Evolutionary conservation across 2,329 filamentous ascomycete species (phyloP), one percentile per base, ranked within the genome.

Genomic region (Nakataea oryzae): DNA sequence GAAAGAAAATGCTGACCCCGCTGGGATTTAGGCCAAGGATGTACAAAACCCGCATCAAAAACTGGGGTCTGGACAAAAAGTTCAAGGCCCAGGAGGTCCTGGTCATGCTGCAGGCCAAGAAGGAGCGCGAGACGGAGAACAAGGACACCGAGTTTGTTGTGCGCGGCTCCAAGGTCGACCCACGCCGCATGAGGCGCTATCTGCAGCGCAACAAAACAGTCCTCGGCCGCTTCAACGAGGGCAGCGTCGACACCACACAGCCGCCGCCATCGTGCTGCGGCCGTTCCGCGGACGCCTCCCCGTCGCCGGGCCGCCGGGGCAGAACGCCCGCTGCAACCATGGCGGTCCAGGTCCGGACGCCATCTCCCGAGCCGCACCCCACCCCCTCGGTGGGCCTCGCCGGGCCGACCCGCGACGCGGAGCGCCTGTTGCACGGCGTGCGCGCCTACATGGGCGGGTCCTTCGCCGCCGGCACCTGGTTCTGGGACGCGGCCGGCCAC

Each of bases 41-140:
- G 72, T 74, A 71, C 67, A 70, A 72, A 60, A 70, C 69, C 1
- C 67, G 71, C 17, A 70, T 73, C 63, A 71, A 68, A 64, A 70
- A 70, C 47, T 74, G 72, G 72, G 68, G 66, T 2, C 64, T 73
- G 9, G 66, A 70, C 58, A 74, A 74, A 65, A 71, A 71, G 62
- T 66, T 70, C 62, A 73, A 71, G 63, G 67, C 66, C 0, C 57
- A 65, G n/a, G 68, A 72, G 62, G 70, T 73, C 1, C 65, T 67
- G 30, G 63, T 66, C 32, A 67, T 72, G 64, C 59, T 70, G 9
- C 63, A 64, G 21, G 56, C 72, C 24, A 66, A 69, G 50, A 65
- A 67, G 41, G 63, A 67, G 29, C 69, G 70, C 9, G 66, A 67
- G 7, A 62, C 63, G 8, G 50, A 59, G 3, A 69, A 69, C 61